Evolutionary conservation across 805 yeast genomes (phyloP).

Genomic region (Cyberlindnera xylosilytica): DNA sequence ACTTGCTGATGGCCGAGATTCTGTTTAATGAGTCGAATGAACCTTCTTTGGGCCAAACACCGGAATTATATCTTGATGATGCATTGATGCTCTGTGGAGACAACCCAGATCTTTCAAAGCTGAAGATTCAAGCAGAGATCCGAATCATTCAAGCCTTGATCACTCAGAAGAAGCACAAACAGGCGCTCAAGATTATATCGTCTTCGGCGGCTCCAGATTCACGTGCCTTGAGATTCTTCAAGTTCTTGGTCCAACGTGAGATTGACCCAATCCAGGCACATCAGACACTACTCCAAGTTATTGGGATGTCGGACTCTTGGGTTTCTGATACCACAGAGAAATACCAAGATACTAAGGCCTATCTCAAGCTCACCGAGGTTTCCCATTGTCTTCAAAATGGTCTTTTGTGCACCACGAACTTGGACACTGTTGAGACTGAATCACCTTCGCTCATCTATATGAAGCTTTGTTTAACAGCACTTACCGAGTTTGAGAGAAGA

Average conservation of each 20-base stretch:
- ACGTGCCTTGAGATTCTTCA: conserved; percentile 8
- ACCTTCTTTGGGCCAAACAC: conserved; percentile 3
- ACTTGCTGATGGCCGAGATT: conserved; percentile 30
- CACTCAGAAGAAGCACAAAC: conserved; percentile 7
- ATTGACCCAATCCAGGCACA: conserved; percentile 17
- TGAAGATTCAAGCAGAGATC: conserved; percentile 9
- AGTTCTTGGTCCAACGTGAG: conserved; percentile 7
- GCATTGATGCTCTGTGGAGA: conserved; percentile 17
- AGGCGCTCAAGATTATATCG: conserved; percentile 9
- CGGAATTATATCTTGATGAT: conserved; percentile 16
- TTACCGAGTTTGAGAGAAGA: conserved; percentile 5
- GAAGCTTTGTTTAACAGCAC: conserved; percentile 1
- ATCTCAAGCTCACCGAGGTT: conserved; percentile 13
- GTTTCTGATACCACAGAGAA: neutral
- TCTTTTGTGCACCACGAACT: conserved; percentile 2
- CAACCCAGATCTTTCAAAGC: neutral
- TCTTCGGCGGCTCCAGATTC: neutral
- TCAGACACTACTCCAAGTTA: conserved; percentile 4
- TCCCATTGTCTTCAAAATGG: conserved; percentile 15
- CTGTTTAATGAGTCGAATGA: conserved; percentile 4
- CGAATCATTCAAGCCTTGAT: conserved; percentile 5
- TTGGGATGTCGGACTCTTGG: neutral
- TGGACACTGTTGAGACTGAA: conserved; percentile 1
- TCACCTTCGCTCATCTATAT: neutral
- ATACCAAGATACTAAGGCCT: conserved; percentile 4